phyloP scores from a whole-genome alignment of 225 moss, liverwort and hornwort species.

The Polytrichum formosum region DNA sequence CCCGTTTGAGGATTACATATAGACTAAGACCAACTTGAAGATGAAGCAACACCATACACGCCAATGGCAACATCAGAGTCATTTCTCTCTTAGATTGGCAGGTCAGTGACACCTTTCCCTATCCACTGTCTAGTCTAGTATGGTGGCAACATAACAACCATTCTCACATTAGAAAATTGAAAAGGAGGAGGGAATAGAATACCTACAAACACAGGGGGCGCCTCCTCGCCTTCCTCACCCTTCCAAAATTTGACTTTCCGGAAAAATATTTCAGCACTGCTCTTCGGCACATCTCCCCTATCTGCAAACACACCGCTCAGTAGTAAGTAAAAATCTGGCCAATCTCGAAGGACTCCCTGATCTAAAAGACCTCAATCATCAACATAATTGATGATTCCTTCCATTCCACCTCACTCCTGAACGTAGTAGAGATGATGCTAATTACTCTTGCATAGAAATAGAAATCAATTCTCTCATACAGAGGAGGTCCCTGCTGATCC shows the following conservation, averaged over 20 bases:
- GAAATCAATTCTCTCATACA: too few species aligned
- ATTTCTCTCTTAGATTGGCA: too few species aligned
- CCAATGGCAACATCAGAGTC: too few species aligned
- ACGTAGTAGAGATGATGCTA: too few species aligned
- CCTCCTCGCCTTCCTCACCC: conserved; percentile 99
- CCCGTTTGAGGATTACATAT: conserved; percentile 8
- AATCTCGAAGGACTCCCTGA: neutral
- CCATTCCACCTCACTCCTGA: too few species aligned
- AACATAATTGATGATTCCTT: too few species aligned
- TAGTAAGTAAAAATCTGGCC: neutral
- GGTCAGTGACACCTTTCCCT: too few species aligned
- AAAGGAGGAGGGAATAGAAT: conserved; percentile 41
- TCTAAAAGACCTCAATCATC: neutral
- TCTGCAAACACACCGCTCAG: conserved; percentile 42
- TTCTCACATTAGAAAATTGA: conserved; percentile 1
- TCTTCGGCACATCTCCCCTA: conserved; percentile 97
- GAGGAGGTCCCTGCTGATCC: too few species aligned
- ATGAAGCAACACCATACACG: neutral
- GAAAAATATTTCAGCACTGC: conserved; percentile 95
- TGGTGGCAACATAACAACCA: neutral
- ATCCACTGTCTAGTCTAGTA: neutral
- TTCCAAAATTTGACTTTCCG: conserved; percentile 99
- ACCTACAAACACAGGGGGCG: conserved; percentile 99
- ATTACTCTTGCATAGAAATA: too few species aligned
- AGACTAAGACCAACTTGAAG: conserved; percentile 7